Conservation (phyloP, 768 basidiomycete species). For the Pisolithus albus region DNA sequence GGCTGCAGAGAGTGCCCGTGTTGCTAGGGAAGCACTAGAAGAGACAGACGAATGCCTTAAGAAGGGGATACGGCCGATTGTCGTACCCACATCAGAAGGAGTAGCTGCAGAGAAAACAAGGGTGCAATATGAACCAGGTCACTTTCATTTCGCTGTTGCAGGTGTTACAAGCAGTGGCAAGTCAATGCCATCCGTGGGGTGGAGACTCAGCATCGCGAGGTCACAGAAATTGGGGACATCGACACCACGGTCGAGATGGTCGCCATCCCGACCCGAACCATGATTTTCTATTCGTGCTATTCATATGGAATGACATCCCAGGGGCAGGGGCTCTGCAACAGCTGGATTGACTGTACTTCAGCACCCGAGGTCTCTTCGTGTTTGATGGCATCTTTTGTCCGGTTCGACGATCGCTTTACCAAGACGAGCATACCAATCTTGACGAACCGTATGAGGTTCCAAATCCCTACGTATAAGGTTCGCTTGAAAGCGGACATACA, state of each 20-base stretch:
- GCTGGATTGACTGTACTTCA: slow-evolving; percentile 24
- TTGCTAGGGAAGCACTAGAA: background rate
- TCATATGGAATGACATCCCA: slow-evolving; percentile 25
- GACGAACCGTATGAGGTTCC: slow-evolving; percentile 8
- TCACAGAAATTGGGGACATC: slow-evolving; percentile 16
- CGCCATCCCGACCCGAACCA: slow-evolving; percentile 19
- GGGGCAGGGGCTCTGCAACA: slow-evolving; percentile 22
- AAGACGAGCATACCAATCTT: slow-evolving; percentile 11
- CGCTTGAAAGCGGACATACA: slow-evolving; percentile 14
- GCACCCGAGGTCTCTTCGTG: slow-evolving; percentile 18
- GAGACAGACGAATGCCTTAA: slow-evolving; percentile 2
- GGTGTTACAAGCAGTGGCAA: slow-evolving; percentile 23
- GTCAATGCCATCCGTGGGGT: slow-evolving; percentile 24
- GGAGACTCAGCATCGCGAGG: slow-evolving; percentile 6
- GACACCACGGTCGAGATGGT: slow-evolving; percentile 17
- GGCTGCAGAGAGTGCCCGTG: background rate
- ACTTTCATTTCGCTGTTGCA: slow-evolving; percentile 24
- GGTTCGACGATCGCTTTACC: slow-evolving; percentile 14
- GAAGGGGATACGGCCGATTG: slow-evolving; percentile 11
- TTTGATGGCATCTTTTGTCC: slow-evolving; percentile 12
- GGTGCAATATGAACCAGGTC: slow-evolving; percentile 10
- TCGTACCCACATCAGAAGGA: slow-evolving; percentile 12
- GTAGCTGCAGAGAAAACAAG: slow-evolving; percentile 1
- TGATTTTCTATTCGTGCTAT: slow-evolving; percentile 8
- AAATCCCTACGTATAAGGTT: slow-evolving; percentile 12